Conservation (phyloP, 2,329 filamentous ascomycete genomes). For the Torrubiellomyces zombiae region DNA sequence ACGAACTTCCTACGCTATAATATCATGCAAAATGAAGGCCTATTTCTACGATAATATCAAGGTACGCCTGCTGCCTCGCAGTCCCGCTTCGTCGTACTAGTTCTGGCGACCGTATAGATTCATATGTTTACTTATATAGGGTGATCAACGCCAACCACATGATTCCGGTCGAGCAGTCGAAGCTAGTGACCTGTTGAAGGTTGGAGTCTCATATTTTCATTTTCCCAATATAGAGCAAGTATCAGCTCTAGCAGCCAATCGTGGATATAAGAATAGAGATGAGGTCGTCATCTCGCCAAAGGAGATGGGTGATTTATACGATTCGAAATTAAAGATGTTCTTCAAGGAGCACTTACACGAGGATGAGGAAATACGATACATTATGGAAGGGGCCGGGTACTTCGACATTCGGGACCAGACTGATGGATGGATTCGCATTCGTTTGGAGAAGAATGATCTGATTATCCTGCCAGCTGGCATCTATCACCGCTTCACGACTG, state of each 20-base stretch:
- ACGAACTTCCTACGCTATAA: no score
- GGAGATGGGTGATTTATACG: constrained; percentile 74
- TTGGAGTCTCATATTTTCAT: constrained; percentile 69
- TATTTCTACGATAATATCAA: constrained; percentile 40
- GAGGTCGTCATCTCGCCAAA: constrained; percentile 77
- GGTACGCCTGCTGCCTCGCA: constrained; percentile 19
- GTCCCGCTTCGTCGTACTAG: background rate
- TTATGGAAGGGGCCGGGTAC: constrained; percentile 73
- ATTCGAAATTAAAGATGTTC: constrained; percentile 85
- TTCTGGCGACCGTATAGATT: background rate
- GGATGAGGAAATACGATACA: constrained; percentile 95
- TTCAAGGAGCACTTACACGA: constrained; percentile 95
- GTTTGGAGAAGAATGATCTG: constrained; percentile 71
- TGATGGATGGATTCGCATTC: constrained; percentile 81
- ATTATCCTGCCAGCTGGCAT: constrained; percentile 90
- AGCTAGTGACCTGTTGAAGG: constrained; percentile 45
- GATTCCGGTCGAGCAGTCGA: constrained; percentile 61
- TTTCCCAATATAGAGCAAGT: constrained; percentile 50
- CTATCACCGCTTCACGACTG: constrained; percentile 94
- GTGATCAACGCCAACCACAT: constrained; percentile 84
- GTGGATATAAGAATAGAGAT: constrained; percentile 88
- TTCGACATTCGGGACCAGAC: constrained; percentile 77
- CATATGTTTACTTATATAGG: constrained; percentile 30
- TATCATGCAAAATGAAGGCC: constrained; percentile 31
- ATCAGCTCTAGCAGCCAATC: constrained; percentile 54